A percentile compares a stretch with the other conserved stretches of the same genome.
Conservation (phyloP, 495 filamentous ascomycete species). For the Penicillium ucsense region DNA sequence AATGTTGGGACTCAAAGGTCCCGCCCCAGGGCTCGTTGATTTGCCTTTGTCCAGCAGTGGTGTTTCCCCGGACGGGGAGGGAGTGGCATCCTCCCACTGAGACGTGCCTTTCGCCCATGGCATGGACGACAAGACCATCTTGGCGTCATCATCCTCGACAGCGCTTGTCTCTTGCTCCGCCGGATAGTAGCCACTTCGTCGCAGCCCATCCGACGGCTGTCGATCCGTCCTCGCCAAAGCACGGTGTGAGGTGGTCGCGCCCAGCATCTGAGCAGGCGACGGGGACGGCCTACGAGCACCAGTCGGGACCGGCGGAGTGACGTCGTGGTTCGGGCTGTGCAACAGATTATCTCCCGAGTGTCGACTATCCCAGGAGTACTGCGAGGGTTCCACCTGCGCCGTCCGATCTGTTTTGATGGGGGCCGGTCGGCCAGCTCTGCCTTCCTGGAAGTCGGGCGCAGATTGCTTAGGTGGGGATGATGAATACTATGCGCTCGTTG, state of each 20-base stretch:
- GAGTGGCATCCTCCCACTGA: slow-evolving; percentile 12
- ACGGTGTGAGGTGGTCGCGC: slow-evolving; percentile 29
- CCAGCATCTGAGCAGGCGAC: slow-evolving; percentile 12
- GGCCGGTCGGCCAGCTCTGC: slow-evolving; percentile 29
- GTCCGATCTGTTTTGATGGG: slow-evolving; percentile 51
- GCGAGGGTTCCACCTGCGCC: slow-evolving; percentile 46
- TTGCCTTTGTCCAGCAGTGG: slow-evolving; percentile 36
- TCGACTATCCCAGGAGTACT: slow-evolving; percentile 60
- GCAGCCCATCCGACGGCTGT: slow-evolving; percentile 32
- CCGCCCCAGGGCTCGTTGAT: slow-evolving; percentile 1
- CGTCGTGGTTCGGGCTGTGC: slow-evolving; percentile 11
- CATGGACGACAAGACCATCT: slow-evolving; percentile 53
- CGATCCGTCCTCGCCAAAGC: slow-evolving; percentile 21
- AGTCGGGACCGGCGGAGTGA: slow-evolving; percentile 1
- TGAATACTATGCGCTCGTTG: slow-evolving; percentile 12
- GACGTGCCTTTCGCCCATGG: slow-evolving; percentile 25
- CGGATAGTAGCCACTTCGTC: slow-evolving; percentile 37
- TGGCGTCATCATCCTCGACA: slow-evolving; percentile 60
- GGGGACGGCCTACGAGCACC: slow-evolving; percentile 14
- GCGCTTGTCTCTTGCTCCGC: slow-evolving; percentile 33
- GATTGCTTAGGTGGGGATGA: slow-evolving; percentile 10
- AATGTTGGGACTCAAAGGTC: slow-evolving; percentile 6
- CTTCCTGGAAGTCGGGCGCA: slow-evolving; percentile 7
- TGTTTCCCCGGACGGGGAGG: slow-evolving; percentile 31
- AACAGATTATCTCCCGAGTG: slow-evolving; percentile 56